Base-by-base conservation (phyloP, 2,329 filamentous ascomycete species). In the Hypoxylon sp. region DNA sequence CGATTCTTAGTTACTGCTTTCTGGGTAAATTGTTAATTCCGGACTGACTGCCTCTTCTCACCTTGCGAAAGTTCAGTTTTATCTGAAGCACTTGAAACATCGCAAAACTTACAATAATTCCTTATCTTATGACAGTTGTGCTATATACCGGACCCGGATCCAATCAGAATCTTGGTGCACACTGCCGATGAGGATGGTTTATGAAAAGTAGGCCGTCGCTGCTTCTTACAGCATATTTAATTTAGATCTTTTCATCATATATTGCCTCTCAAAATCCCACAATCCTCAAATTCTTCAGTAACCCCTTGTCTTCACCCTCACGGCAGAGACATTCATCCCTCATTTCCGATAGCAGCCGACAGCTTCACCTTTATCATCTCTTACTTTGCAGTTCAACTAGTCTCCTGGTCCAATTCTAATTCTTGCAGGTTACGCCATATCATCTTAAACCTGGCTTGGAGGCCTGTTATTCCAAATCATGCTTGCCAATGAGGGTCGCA, bases 381-480 rank as follows among this genome's bases (percentile, higher is more conserved):
- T 46, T 2, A n/a, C 3, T 16, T 46, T 8, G 12, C 26, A 12
- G 7, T 46, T 26, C 3, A 26, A 4, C 26, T 24, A 46, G n/a
- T 46, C 5, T 46, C 4, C 3, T 7, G 26, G 42, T 12, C 24
- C 42, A 46, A 24, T 46, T 14, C 14, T 22, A 1, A 12, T 26
- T 3, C 16, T 18, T 32, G 20, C 16, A 16, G n/a, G 1, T 32
- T 20, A 4, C 9, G 12, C 22, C 6, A 8, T 49, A 32, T 18
- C 2, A 11, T 20, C 14, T 30, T 12, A 32, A 32, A 12, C n/a
- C 45, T 30, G n/a, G 45, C 2, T 6, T 16, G n/a, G 6, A 49
- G 22, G n/a, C 16, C 9, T 11, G 26, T 16, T 9, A 55, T 55
- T 55, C 32, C 26, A 55, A 55, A 46, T 55, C 26, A 11, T 32